Conservation (phyloP, 2,329 filamentous ascomycete genomes). For the Pseudonectria foliicola region DNA sequence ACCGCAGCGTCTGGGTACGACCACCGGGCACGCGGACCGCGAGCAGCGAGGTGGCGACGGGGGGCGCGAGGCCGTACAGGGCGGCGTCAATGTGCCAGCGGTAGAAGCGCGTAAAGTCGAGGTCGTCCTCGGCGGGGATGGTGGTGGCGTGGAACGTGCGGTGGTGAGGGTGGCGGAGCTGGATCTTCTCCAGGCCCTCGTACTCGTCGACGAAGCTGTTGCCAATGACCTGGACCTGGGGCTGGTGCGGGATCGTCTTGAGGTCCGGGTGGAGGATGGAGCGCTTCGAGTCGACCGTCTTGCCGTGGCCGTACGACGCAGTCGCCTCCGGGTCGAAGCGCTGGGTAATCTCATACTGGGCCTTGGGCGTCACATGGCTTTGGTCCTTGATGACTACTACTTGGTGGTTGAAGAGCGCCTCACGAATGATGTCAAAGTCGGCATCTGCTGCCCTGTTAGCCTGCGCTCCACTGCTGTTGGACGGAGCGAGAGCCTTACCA, state of each 20-base stretch:
- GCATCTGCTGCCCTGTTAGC: constrained; percentile 38
- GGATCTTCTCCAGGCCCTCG: constrained; percentile 62
- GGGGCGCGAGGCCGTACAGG: constrained; percentile 67
- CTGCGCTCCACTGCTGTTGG: neutral
- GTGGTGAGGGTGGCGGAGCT: constrained; percentile 69
- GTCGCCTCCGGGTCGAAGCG: constrained; percentile 62
- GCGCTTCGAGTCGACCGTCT: constrained; percentile 58
- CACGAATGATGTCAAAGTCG: constrained; percentile 56
- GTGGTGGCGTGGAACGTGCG: constrained; percentile 63
- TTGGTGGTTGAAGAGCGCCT: constrained; percentile 61
- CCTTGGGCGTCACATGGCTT: constrained; percentile 53
- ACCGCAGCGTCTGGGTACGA: constrained; percentile 58
- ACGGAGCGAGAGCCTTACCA: constrained; percentile 33
- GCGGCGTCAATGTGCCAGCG: constrained; percentile 78
- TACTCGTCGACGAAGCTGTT: constrained; percentile 64
- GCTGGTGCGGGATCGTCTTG: constrained; percentile 73
- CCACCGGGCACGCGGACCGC: constrained; percentile 66
- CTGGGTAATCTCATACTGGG: constrained; percentile 67
- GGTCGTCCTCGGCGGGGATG: constrained; percentile 48
- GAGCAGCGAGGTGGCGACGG: constrained; percentile 64
- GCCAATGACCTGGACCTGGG: constrained; percentile 68
- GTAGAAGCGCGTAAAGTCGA: constrained; percentile 54
- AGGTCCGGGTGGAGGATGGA: constrained; percentile 70
- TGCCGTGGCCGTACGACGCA: constrained; percentile 66
- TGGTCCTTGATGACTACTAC: constrained; percentile 68